phyloP scores from a whole-genome alignment of 148 eudicot species.

The Rhododendron williamsianum region DNA sequence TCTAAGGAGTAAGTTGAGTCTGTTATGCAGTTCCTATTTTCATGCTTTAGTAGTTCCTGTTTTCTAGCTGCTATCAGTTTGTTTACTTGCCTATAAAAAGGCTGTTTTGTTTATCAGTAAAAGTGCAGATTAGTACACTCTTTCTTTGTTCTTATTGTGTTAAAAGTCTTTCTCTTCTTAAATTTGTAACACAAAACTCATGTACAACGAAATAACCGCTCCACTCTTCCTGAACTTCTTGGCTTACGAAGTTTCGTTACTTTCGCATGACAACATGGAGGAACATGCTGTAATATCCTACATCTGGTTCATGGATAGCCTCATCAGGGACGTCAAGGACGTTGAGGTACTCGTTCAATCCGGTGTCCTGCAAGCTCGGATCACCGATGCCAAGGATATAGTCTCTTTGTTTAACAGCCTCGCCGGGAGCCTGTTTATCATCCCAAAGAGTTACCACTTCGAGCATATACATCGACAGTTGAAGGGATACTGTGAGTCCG shows the following conservation, averaged over 20 bases:
- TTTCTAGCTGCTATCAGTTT: too few species aligned
- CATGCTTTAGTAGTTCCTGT: too few species aligned
- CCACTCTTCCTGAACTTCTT: background rate
- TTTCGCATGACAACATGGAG: background rate
- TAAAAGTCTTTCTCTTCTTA: too few species aligned
- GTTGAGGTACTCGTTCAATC: background rate
- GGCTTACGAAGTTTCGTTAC: background rate
- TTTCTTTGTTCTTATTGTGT: too few species aligned
- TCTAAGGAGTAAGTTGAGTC: too few species aligned
- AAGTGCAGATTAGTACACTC: too few species aligned
- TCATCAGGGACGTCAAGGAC: background rate
- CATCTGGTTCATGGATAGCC: background rate
- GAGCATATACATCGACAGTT: background rate
- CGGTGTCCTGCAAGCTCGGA: background rate
- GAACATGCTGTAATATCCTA: background rate
- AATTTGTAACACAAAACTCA: too few species aligned
- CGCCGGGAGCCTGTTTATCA: background rate
- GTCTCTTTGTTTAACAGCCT: background rate
- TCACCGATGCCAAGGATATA: background rate
- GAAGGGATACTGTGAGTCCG: background rate
- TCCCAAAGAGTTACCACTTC: accelerated
- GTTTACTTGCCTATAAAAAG: too few species aligned
- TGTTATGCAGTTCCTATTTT: too few species aligned
- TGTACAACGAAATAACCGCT: background rate
- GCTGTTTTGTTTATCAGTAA: too few species aligned